These are phyloP conservation scores for Penicillium brevicompactum DNA, from an alignment of 2,329 filamentous ascomycete genomes.

Conservation along the genomic window DNA sequence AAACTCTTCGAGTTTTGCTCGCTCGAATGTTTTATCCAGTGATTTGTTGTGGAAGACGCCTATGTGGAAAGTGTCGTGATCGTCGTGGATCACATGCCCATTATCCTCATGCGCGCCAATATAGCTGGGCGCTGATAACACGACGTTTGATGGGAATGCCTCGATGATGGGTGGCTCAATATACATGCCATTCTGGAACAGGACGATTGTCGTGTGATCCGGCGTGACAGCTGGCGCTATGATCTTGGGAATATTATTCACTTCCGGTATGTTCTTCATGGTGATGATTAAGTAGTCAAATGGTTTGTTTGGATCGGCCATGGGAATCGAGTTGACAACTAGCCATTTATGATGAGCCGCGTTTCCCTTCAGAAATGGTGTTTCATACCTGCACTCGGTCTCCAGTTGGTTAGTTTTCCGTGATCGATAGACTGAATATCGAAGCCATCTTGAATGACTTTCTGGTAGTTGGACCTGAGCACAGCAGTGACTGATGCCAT, in stretches of 20 bases:
- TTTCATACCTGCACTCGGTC: constrained; percentile 43
- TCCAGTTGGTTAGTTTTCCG: constrained; percentile 53
- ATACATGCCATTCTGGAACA: constrained; percentile 66
- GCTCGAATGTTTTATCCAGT: constrained; percentile 15
- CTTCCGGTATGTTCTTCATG: constrained; percentile 64
- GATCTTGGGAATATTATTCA: constrained; percentile 29
- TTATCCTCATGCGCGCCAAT: constrained; percentile 56
- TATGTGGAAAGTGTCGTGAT: constrained; percentile 53
- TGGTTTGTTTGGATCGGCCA: constrained; percentile 19
- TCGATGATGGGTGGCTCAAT: constrained; percentile 59
- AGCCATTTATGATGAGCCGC: neutral
- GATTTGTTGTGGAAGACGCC: constrained; percentile 49
- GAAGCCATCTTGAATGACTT: constrained; percentile 53
- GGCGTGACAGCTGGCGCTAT: constrained; percentile 52
- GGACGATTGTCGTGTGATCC: constrained; percentile 55
- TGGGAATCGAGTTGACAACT: constrained; percentile 55
- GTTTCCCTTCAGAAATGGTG: neutral
- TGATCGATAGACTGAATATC: constrained; percentile 59
- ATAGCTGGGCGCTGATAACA: constrained; percentile 57
- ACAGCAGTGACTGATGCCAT: constrained; percentile 57
- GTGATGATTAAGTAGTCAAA: constrained; percentile 62
- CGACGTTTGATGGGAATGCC: constrained; percentile 54
- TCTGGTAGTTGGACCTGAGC: constrained; percentile 58
- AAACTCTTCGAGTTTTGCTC: constrained; percentile 39
- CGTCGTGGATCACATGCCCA: constrained; percentile 56